Evolutionary conservation across 2,329 filamentous ascomycete species (phyloP).

Genomic region (Leptodontidium sp.): DNA sequence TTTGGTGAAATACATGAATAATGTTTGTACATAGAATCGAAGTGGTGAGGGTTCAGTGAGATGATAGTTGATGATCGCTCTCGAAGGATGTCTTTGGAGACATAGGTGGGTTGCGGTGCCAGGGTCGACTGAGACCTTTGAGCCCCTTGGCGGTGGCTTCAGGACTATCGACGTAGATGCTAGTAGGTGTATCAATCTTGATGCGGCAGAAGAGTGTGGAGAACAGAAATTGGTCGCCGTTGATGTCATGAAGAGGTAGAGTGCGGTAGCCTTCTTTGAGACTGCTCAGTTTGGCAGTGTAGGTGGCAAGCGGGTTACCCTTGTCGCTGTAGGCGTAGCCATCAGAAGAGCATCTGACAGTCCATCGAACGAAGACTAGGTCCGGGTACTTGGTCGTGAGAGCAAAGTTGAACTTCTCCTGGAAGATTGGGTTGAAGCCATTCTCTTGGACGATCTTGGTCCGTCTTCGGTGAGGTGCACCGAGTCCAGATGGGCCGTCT

Average conservation of each 20-base stretch:
- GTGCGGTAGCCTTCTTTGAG: conserved; percentile 94
- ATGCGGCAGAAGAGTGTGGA: conserved; percentile 94
- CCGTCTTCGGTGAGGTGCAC: conserved; percentile 77
- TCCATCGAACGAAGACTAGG: conserved; percentile 92
- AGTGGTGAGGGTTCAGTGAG: conserved; percentile 18
- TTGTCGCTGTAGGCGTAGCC: conserved; percentile 73
- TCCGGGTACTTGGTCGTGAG: conserved; percentile 95
- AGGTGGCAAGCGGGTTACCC: conserved; percentile 78
- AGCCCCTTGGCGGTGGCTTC: conserved; percentile 60
- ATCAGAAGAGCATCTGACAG: conserved; percentile 85
- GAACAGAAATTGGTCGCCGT: conserved; percentile 93
- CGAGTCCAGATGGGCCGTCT: conserved; percentile 71
- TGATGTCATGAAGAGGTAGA: conserved; percentile 84
- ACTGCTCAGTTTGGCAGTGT: conserved; percentile 89
- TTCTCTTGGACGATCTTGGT: conserved; percentile 87
- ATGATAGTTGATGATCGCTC: conserved; percentile 30
- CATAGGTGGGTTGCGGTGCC: conserved; percentile 54
- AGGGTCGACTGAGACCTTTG: conserved; percentile 64
- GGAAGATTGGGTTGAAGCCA: conserved; percentile 91
- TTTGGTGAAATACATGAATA: conserved; percentile 35
- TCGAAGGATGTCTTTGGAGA: conserved; percentile 43
- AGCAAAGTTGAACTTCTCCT: conserved; percentile 79
- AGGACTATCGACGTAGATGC: conserved; percentile 62
- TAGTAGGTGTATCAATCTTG: conserved; percentile 67
- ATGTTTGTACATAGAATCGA: conserved; percentile 38